Evolutionary conservation across 2,329 filamentous ascomycete genomes (phyloP).

Genomic region (Alternaria arborescens): DNA sequence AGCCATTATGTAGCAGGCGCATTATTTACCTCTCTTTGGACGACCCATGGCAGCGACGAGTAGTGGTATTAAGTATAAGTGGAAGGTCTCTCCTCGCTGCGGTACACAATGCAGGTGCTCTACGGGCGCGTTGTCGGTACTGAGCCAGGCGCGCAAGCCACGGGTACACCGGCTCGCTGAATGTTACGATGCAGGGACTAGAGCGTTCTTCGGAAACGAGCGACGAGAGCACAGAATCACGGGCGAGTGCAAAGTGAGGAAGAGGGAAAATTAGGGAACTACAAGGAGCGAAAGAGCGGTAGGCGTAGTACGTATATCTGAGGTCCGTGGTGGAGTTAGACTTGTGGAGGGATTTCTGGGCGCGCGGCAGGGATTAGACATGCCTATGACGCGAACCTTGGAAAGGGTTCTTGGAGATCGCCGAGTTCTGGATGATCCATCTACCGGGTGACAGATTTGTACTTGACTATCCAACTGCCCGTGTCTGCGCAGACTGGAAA

Average conservation of each 20-base stretch:
- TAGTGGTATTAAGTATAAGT: constrained; percentile 16
- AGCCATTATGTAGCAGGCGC: constrained; percentile 14
- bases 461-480: not conserved
- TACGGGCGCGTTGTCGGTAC: constrained; percentile 26
- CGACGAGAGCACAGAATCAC: constrained; percentile 27
- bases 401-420: constrained; percentile 17
- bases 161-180: constrained; percentile 38
- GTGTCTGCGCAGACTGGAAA: not conserved
- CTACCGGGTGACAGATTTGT: constrained; percentile 1
- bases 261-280: not conserved
- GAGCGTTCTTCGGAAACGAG: constrained; percentile 29
- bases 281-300: constrained; percentile 16
- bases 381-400: constrained; percentile 19
- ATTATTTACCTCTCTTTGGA: constrained; percentile 48
- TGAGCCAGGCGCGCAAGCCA: constrained; percentile 43
- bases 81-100: constrained; percentile 18
- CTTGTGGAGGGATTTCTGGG: constrained; percentile 25
- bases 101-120: constrained; percentile 22
- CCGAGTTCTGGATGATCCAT: constrained; percentile 5
- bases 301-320: constrained; percentile 22
- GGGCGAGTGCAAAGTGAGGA: constrained; percentile 6
- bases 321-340: constrained; percentile 23
- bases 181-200: constrained; percentile 18
- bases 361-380: constrained; percentile 18
- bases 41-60: constrained; percentile 44